Evolutionary conservation across 352 stramenopile species (phyloP), one percentile per base, ranked within the genome.

Genomic region (Plasmopara viticola): DNA sequence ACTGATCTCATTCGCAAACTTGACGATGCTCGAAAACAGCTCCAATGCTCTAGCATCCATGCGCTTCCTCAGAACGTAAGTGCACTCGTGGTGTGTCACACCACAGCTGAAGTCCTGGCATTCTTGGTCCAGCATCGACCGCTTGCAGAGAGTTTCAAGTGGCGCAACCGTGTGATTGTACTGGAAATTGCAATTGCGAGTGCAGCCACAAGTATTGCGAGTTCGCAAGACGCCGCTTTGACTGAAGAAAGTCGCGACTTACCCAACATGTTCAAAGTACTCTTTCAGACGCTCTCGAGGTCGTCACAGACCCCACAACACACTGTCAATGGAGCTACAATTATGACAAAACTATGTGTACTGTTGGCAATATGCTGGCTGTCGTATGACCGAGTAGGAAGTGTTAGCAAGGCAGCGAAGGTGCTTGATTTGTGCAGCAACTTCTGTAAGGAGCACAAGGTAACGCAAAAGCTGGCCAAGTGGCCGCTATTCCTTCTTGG

Each of bases 401-500:
- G 43, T 30, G 1, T 53, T n/a, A 18, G n/a, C 13, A 51, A 63
- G 25, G 55, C 49, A 5, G 28, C 54, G 4, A 46, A 68, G 14
- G 10, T 84, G 46, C 60, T 84, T 9, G 44, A 33, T 6, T 14
- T 48, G 0, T 66, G 50, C 37, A 66, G 35, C 28, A 52, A 58
- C 12, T 51, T 56, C 8, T 57, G 54, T 29, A 46, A 53, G n/a
- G 30, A 25, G 15, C 51, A 58, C 14, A 40, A 47, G 6, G 12
- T 41, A 20, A 51, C 33, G 0, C 35, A 58, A 18, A 9, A 46
- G 4, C 10, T 64, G 1, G 51, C 41, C 7, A 68, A 66, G 33
- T 68, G 62, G 59, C 56, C 68, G 12, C 47, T 76, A n/a, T 81
- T 89, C 44, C 14, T 78, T 9, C 51, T 68, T 51, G 75, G 58